A percentile compares a stretch with the other conserved stretches of the same genome.
phyloP scores from a whole-genome alignment of 148 eudicot species.

The Tetragonia tetragonoides region DNA sequence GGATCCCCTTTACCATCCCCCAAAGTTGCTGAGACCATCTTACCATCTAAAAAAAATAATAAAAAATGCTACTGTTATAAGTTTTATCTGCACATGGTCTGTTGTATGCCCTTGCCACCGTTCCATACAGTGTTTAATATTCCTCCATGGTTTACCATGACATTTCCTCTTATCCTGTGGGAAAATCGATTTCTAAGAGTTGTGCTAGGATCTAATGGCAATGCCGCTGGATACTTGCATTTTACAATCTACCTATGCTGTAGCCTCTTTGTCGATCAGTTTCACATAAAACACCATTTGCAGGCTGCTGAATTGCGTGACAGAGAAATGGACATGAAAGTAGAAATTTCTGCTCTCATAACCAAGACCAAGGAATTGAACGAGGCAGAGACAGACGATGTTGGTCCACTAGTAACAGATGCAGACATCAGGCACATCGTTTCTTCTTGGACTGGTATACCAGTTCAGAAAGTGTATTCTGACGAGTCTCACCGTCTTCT shows the following conservation, averaged over 20 bases:
- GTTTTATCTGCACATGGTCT: no score
- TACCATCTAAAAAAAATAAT: no score
- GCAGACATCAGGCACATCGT: slow-evolving; percentile 84
- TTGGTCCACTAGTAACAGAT: slow-evolving; percentile 79
- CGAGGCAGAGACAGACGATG: slow-evolving; percentile 71
- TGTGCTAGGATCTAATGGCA: no score
- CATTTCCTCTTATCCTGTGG: no score
- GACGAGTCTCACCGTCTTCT: slow-evolving; percentile 92
- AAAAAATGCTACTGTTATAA: not conserved
- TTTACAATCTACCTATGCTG: no score
- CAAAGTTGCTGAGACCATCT: no score
- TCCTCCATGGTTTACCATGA: no score
- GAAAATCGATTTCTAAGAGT: no score
- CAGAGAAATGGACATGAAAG: slow-evolving; percentile 77
- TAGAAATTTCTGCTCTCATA: slow-evolving; percentile 62
- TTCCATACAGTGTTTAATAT: no score
- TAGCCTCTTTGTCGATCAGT: not conserved
- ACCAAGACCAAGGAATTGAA: slow-evolving; percentile 77
- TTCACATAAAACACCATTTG: not conserved
- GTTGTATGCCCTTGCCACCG: no score
- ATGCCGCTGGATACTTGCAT: no score
- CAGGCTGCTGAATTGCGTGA: slow-evolving; percentile 86
- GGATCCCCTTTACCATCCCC: no score
- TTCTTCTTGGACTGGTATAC: slow-evolving; percentile 91
- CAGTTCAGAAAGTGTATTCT: slow-evolving; percentile 77